Percentiles rank a stretch among this genome's conserved stretches.
phyloP scores from a whole-genome alignment of 2,329 filamentous ascomycete genomes.

The Clarireedia sp. region DNA sequence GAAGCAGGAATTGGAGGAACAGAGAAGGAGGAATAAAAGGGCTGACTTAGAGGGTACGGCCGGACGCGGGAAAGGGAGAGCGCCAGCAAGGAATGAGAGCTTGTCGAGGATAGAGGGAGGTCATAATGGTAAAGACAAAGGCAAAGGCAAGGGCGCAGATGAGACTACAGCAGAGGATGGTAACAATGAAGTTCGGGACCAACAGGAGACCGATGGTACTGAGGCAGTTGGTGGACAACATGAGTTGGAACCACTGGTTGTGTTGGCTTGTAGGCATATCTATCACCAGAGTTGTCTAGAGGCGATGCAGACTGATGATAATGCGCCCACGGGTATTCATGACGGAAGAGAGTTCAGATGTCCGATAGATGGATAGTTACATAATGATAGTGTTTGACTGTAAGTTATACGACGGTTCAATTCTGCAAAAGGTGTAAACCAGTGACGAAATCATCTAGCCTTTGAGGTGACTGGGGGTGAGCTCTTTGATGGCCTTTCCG shows the following conservation, averaged over 20 bases:
- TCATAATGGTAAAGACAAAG: constrained; percentile 30
- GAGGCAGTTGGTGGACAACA: constrained; percentile 36
- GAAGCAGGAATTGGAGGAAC: constrained; percentile 42
- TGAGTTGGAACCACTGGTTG: constrained; percentile 55
- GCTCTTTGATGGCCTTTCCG: no score
- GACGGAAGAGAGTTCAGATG: constrained; percentile 33
- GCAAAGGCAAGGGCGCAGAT: constrained; percentile 24
- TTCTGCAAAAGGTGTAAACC: neutral
- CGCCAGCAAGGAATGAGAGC: constrained; percentile 27
- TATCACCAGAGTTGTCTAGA: constrained; percentile 65
- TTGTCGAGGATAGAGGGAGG: constrained; percentile 18
- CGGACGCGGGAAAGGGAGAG: constrained; percentile 35
- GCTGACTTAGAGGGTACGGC: constrained; percentile 26
- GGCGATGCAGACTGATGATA: constrained; percentile 49
- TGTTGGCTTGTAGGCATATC: constrained; percentile 63
- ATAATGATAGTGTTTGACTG: constrained; percentile 9
- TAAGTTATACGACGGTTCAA: neutral
- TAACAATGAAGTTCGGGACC: constrained; percentile 29
- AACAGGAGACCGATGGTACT: constrained; percentile 19
- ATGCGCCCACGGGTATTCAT: constrained; percentile 42
- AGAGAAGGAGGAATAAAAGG: constrained; percentile 31
- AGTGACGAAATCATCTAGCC: no score
- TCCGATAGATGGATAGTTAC: constrained; percentile 33
- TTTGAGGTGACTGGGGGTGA: no score
- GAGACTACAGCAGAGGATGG: constrained; percentile 33